Evolutionary conservation across 768 basidiomycete genomes (phyloP), one percentile per base, ranked within the genome.

Genomic region (Kwoniella dendrophila): DNA sequence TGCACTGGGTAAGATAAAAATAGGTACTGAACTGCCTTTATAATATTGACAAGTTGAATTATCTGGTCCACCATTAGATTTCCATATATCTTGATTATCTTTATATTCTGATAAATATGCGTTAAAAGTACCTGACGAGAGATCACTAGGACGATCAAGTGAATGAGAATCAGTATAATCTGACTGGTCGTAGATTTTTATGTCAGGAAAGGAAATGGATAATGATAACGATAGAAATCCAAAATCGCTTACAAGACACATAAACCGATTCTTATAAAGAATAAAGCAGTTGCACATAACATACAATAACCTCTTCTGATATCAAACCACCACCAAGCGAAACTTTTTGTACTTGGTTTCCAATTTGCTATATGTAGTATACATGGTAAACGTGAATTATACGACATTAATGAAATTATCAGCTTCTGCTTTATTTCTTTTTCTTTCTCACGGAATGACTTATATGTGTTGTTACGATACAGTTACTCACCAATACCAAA

Each of bases 41-140:
- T 62, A 66, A 43, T 69, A 69, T 48, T 69, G 68, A 60, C 68
- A 69, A 8, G 51, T 29, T 11, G 6, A 32, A 3, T 40, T 14
- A n/a, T 24, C 18, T 5, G 68, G 68, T 18, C 68, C 68, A 14
- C 47, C n/a, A 34, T 69, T 52, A 16, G 22, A n/a, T 24, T 24
- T 18, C 64, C 64, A 69, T 6, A 24, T 5, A 6, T 49, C 10
- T 2, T 26, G 4, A 3, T 50, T 52, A 16, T 53, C 18, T 3
- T 45, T 33, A 38, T 69, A 69, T 44, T 64, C 51, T 18, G 34
- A 43, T 30, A 49, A 26, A 38, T 69, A 67, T 7, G 47, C 56
- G 11, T 32, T n/a, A 11, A 44, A 56, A 20, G 26, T 66, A n/a
- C 22, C 24, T 18, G 29, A 10, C 5, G 56, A 27, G 0, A 60